Conservation (phyloP, 2,329 filamentous ascomycete species). For the Ascosphaera aggregata region DNA sequence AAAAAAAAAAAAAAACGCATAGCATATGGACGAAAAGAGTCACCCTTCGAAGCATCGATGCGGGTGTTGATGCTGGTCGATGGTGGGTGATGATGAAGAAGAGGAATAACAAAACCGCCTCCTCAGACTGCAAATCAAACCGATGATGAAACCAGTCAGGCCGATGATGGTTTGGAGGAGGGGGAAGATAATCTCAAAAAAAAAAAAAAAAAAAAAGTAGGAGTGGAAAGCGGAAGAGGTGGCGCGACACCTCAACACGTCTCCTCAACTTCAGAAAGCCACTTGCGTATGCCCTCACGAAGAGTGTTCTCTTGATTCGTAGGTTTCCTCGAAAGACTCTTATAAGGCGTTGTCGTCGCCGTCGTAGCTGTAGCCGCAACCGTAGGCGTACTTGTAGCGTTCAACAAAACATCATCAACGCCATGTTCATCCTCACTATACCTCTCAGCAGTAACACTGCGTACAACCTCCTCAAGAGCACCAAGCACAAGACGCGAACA, state of each 20-base stretch:
- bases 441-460: slow-evolving; percentile 27
- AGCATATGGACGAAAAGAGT: neutral
- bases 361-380: too few species aligned
- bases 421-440: slow-evolving; percentile 18
- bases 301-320: slow-evolving; percentile 23
- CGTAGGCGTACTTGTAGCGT: slow-evolving; percentile 7
- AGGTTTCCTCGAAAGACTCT: slow-evolving; percentile 7
- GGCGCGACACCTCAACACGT: slow-evolving; percentile 12
- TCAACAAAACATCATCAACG: slow-evolving; percentile 9
- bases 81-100: neutral
- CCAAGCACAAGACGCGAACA: slow-evolving; percentile 31
- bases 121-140: too few species aligned
- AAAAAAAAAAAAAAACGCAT: neutral
- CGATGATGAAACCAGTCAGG: too few species aligned
- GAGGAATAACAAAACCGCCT: neutral
- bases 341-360: slow-evolving; percentile 13
- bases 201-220: neutral
- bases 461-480: slow-evolving; percentile 32
- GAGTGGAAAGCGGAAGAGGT: neutral
- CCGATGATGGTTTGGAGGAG: too few species aligned
- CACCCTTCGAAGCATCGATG: too few species aligned
- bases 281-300: slow-evolving; percentile 32
- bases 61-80: too few species aligned
- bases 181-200: neutral
- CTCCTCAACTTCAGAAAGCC: slow-evolving; percentile 28